Evolutionary conservation across 495 filamentous ascomycete genomes (phyloP).

Genomic region (Hyphodiscus hymeniophilus): DNA sequence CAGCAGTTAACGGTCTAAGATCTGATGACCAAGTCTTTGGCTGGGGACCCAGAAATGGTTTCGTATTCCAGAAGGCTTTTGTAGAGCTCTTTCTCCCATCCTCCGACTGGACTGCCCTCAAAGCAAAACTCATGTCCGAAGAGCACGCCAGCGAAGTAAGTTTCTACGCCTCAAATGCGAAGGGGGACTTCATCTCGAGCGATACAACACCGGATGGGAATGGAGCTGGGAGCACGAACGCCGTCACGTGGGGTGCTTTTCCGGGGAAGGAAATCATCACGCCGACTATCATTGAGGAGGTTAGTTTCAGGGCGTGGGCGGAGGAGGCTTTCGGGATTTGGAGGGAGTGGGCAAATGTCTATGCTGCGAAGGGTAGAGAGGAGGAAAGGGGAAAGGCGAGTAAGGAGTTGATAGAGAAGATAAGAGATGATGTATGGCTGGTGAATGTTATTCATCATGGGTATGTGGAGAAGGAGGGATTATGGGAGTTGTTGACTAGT

Average conservation of each 20-base stretch:
- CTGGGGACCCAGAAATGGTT: constrained; percentile 89
- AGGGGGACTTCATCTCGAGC: constrained; percentile 63
- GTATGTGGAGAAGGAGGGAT: constrained; percentile 55
- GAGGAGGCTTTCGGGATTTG: constrained; percentile 96
- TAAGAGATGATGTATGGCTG: constrained; percentile 69
- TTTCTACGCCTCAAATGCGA: constrained; percentile 75
- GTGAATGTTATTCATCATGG: constrained; percentile 89
- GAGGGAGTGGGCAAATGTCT: constrained; percentile 86
- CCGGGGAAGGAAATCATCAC: constrained; percentile 95
- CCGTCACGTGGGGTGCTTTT: constrained; percentile 96
- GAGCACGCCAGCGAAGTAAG: constrained; percentile 56
- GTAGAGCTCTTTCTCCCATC: constrained; percentile 86
- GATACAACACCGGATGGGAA: constrained; percentile 31
- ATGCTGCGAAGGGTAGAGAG: constrained; percentile 25
- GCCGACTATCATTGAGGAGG: constrained; percentile 94
- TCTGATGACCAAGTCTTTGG: constrained; percentile 77
- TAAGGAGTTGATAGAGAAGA: constrained; percentile 55
- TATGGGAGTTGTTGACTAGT: constrained; percentile 51
- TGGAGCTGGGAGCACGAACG: constrained; percentile 55
- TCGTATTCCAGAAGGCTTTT: constrained; percentile 97
- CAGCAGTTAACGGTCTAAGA: constrained; percentile 77
- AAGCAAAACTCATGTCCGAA: constrained; percentile 46
- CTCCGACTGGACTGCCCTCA: constrained; percentile 58
- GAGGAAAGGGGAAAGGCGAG: constrained; percentile 23
- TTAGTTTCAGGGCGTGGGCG: constrained; percentile 88